Conservation (phyloP, 176 grass and related monocot species). For the Oryza meridionalis region DNA sequence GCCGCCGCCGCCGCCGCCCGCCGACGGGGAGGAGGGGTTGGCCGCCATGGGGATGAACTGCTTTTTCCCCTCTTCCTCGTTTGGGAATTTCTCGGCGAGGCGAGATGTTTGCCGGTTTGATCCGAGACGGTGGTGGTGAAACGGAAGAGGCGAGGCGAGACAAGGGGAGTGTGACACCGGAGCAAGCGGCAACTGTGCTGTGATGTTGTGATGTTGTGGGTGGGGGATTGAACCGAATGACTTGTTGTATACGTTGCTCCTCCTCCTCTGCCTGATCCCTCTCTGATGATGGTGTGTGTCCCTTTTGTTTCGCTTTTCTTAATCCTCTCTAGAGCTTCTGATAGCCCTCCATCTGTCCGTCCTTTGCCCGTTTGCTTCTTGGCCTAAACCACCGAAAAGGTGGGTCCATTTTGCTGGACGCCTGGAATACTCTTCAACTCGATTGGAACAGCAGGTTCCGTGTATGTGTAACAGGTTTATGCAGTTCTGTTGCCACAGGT, state of each 20-base stretch:
- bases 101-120: slow-evolving; percentile 32
- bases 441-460: background rate
- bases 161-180: background rate
- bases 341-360: background rate
- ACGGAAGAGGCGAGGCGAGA: background rate
- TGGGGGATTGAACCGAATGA: background rate
- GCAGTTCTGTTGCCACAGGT: background rate
- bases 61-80: background rate
- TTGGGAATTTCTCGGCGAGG: background rate
- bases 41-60: slow-evolving; percentile 41
- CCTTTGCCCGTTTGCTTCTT: background rate
- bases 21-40: slow-evolving; percentile 36
- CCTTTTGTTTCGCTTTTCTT: slow-evolving; percentile 13
- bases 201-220: background rate
- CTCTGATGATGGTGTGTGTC: background rate
- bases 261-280: background rate
- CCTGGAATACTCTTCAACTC: background rate
- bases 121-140: slow-evolving; percentile 29
- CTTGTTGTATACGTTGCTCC: slow-evolving; percentile 41
- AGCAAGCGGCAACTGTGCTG: background rate
- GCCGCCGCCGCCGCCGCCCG: background rate
- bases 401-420: background rate
- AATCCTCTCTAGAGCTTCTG: background rate
- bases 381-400: background rate
- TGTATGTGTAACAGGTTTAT: background rate